A percentile compares a stretch with the other conserved stretches of the same genome.
These are phyloP conservation scores for Fusarium temperatum DNA, from an alignment of 2,329 filamentous ascomycete species.

Conservation along the genomic window DNA sequence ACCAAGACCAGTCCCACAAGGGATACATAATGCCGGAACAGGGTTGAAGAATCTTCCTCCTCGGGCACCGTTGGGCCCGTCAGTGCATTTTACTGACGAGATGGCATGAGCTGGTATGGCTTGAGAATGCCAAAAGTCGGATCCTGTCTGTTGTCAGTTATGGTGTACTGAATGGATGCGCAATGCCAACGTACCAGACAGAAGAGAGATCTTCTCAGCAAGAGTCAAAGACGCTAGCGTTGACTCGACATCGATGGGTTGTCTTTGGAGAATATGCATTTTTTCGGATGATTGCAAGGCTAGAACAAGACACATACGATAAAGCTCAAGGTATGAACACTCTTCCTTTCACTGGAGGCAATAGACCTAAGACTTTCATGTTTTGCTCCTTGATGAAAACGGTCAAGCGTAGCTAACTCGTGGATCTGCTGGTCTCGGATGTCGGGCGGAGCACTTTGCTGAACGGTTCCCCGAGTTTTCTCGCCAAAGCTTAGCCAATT, in stretches of 20 bases:
- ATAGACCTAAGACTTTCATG: background rate
- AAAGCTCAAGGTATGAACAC: background rate
- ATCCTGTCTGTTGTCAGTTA: background rate
- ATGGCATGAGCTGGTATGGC: background rate
- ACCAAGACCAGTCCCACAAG: slow-evolving; percentile 44
- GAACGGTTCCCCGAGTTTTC: background rate
- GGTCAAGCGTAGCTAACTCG: background rate
- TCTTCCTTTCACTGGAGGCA: background rate
- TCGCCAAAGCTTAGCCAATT: background rate
- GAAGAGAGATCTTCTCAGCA: slow-evolving; percentile 15
- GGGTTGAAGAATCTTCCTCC: slow-evolving; percentile 26
- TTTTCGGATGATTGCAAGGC: background rate
- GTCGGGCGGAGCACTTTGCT: background rate
- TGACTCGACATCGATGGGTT: slow-evolving; percentile 9
- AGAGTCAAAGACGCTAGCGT: slow-evolving; percentile 14
- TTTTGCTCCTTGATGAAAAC: background rate
- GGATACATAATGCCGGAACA: slow-evolving; percentile 21
- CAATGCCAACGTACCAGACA: background rate
- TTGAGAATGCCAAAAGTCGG: slow-evolving; percentile 17
- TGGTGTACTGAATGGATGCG: rapidly evolving
- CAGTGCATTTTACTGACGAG: slow-evolving; percentile 11
- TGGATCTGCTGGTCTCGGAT: background rate
- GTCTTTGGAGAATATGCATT: slow-evolving; percentile 14
- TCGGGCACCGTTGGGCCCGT: slow-evolving; percentile 28
- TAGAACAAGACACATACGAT: background rate